These are phyloP conservation scores for Aspergillus ellipticus DNA, from an alignment of 495 filamentous ascomycete genomes.

Conservation along the genomic window DNA sequence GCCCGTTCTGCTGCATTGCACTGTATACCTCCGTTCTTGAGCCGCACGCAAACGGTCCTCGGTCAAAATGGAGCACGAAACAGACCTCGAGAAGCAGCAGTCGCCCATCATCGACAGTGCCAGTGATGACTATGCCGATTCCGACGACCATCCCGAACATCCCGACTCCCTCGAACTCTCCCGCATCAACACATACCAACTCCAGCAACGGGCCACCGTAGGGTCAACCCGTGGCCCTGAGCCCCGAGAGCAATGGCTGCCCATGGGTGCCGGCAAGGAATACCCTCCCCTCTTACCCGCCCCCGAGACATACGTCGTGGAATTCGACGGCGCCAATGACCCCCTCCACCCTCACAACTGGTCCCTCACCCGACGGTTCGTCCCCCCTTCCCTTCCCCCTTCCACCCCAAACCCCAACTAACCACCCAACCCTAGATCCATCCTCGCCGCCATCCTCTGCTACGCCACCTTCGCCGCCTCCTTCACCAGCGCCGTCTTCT, in stretches of 20 bases:
- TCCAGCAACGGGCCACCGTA: slow-evolving; percentile 25
- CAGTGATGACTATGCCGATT: slow-evolving; percentile 9
- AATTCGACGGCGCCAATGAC: slow-evolving; percentile 50
- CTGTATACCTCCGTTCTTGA: background rate
- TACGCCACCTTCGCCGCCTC: slow-evolving; percentile 50
- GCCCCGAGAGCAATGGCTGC: slow-evolving; percentile 18
- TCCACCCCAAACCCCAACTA: background rate
- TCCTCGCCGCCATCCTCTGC: slow-evolving; percentile 36
- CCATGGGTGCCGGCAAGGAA: slow-evolving; percentile 31
- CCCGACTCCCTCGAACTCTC: slow-evolving; percentile 21
- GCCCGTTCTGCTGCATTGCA: background rate
- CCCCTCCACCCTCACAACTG: slow-evolving; percentile 54
- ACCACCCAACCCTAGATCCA: slow-evolving; percentile 16
- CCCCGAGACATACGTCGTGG: slow-evolving; percentile 45
- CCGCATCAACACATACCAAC: slow-evolving; percentile 24
- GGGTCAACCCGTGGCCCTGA: slow-evolving; percentile 21
- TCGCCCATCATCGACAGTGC: background rate
- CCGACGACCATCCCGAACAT: slow-evolving; percentile 10
- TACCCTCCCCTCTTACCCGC: slow-evolving; percentile 42
- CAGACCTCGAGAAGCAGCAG: background rate
- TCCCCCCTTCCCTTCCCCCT: slow-evolving; percentile 12
- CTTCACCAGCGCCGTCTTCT: slow-evolving; percentile 53
- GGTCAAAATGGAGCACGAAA: slow-evolving; percentile 5
- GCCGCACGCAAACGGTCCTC: background rate
- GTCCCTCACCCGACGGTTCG: slow-evolving; percentile 30